phyloP scores from a whole-genome alignment of 306 rosid genomes.

The Phaseolus lunatus region DNA sequence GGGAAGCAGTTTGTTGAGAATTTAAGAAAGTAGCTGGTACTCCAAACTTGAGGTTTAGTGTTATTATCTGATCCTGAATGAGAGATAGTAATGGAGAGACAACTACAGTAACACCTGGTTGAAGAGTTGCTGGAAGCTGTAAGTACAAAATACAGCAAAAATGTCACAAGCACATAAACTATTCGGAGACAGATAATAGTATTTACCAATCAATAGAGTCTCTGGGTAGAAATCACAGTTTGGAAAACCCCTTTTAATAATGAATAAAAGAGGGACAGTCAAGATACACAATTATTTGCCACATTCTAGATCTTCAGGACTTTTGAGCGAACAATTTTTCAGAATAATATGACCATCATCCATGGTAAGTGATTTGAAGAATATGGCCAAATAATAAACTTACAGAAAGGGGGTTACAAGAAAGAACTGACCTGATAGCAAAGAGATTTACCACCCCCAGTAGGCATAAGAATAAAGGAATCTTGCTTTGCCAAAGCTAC shows the following conservation, averaged over 20 bases:
- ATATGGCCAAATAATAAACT: constrained; percentile 1
- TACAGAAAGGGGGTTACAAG: constrained; percentile 21
- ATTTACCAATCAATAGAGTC: constrained; percentile 26
- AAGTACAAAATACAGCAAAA: constrained; percentile 43
- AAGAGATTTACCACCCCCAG: constrained; percentile 98
- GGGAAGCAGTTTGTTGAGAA: constrained; percentile 90
- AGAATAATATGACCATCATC: constrained; percentile 21
- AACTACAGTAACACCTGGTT: constrained; percentile 84
- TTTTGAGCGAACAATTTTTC: constrained; percentile 32
- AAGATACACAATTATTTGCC: constrained; percentile 19
- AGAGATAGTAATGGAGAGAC: constrained; percentile 95
- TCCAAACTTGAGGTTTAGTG: constrained; percentile 88
- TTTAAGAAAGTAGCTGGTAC: constrained; percentile 92
- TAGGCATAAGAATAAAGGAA: constrained; percentile 96
- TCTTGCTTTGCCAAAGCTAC: constrained; percentile 77
- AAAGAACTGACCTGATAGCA: constrained; percentile 88
- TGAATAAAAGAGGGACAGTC: constrained; percentile 15
- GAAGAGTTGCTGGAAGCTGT: constrained; percentile 97
- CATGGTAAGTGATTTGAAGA: constrained; percentile 38
- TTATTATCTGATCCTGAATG: constrained; percentile 93
- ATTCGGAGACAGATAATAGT: constrained; percentile 21
- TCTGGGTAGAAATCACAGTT: constrained; percentile 24
- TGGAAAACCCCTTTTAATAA: background rate
- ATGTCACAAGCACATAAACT: constrained; percentile 30
- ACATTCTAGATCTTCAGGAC: constrained; percentile 35